Conservation (phyloP, 73 alveolate genomes). For the Tetrahymena malaccensis region DNA sequence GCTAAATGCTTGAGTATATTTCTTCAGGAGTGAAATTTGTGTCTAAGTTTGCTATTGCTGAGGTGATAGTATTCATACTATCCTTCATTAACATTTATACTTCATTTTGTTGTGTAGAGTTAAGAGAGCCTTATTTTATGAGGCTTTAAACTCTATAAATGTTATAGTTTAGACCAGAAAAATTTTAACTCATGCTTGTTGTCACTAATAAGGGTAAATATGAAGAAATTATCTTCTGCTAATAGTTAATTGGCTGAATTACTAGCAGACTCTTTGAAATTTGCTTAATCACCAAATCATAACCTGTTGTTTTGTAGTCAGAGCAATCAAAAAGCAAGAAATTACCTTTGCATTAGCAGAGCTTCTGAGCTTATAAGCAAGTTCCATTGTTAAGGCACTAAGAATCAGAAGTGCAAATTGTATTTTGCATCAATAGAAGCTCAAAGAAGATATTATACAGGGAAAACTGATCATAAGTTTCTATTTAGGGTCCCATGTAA, state of each 20-base stretch:
- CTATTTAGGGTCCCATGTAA: neutral
- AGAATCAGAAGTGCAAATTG: neutral
- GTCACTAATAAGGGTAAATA: neutral
- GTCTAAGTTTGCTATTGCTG: neutral
- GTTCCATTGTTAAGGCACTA: neutral
- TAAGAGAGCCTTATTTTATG: neutral
- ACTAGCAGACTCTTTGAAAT: neutral
- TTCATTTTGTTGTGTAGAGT: neutral
- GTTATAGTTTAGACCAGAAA: neutral
- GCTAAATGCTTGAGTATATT: neutral
- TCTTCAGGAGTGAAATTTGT: neutral
- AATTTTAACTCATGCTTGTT: neutral
- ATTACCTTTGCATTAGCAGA: neutral
- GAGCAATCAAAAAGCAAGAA: neutral
- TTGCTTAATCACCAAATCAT: neutral
- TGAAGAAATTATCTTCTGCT: neutral
- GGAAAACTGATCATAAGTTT: neutral
- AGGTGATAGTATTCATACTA: neutral
- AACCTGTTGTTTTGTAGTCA: neutral
- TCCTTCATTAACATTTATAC: neutral
- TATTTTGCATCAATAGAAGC: neutral
- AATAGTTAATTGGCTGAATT: neutral
- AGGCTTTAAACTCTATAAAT: neutral
- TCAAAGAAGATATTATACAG: neutral
- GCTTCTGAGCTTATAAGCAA: neutral